Evolutionary conservation across 768 basidiomycete species (phyloP), one percentile per base, ranked within the genome.

Genomic region (Leccinellum albellum): DNA sequence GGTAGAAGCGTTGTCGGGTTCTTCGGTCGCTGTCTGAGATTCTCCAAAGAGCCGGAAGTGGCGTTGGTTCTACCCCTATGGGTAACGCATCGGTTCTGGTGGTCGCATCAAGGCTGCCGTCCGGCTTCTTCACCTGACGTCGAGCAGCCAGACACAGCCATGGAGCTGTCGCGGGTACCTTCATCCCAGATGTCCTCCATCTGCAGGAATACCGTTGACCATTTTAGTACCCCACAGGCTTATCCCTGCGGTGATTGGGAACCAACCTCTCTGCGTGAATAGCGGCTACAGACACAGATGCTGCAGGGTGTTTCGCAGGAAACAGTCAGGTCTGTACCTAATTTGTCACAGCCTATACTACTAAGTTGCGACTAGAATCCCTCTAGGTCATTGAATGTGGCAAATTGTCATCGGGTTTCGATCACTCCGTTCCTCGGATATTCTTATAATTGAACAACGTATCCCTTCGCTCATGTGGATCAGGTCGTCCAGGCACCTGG

Each of bases 1-100:
- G 57, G 57, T 45, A 35, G 64, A 64, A 58, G 56, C 59, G 5
- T 54, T 60, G 53, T 60, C 35, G 40, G 40, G 40, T 56, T 54
- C 57, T 47, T 48, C 9, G 46, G 44, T 33, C 53, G 31, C 58
- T 57, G 51, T 24, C 44, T 55, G 46, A 56, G 66, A 60, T 68
- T 47, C 68, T 50, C 68, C 67, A 65, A 13, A 6, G 44, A 42
- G 44, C 58, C 24, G 42, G 53, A 60, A 55, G 63, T 56, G 66
- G 68, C 53, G 59, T 55, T 51, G 28, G 53, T 53, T 62, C 58
- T 58, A 33, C 63, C 51, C 68, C 57, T 67, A 37, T 59, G 61
- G 32, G 51, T 45, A 23, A 44, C 7, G 20, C 24, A 42, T 29
- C 10, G 28, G 50, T 54, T 51, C 49, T 50, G 31, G 53, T 56